A percentile compares a stretch with the other conserved stretches of the same genome.
These are phyloP conservation scores for Arachnomyces sp. DNA, from an alignment of 2,329 filamentous ascomycete species.

Conservation along the genomic window DNA sequence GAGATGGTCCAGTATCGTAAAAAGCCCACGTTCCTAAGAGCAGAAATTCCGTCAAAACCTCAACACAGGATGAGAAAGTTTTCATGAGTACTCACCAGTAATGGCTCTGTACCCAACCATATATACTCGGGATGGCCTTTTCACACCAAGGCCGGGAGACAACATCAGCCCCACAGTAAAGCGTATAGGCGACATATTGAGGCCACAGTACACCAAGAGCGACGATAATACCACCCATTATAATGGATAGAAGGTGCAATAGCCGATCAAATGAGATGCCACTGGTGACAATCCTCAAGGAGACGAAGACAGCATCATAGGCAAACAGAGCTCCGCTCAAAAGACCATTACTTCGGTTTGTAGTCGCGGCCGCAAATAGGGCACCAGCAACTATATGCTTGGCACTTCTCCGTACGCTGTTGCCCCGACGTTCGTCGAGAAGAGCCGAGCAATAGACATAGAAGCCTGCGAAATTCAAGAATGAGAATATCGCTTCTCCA, in stretches of 20 bases:
- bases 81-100: conserved; percentile 63
- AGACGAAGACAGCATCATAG: conserved; percentile 45
- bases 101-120: conserved; percentile 74
- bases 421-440: conserved; percentile 23
- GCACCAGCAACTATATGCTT: conserved; percentile 56
- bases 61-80: background rate
- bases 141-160: conserved; percentile 64
- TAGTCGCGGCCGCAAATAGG: conserved; percentile 62
- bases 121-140: conserved; percentile 70
- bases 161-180: conserved; percentile 51
- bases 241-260: conserved; percentile 49
- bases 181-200: conserved; percentile 64
- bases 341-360: conserved; percentile 77
- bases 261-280: conserved; percentile 33
- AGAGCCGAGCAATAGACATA: conserved; percentile 54
- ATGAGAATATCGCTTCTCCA: conserved; percentile 68
- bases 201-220: conserved; percentile 61
- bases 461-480: conserved; percentile 66
- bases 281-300: conserved; percentile 35
- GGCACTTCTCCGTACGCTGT: conserved; percentile 30
- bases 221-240: conserved; percentile 59
- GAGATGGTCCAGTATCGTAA: conserved; percentile 81
- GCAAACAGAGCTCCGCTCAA: conserved; percentile 71
- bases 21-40: conserved; percentile 70
- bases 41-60: conserved; percentile 4